Evolutionary conservation across 2,329 filamentous ascomycete genomes (phyloP).

Genomic region (Diaporthe destruens): DNA sequence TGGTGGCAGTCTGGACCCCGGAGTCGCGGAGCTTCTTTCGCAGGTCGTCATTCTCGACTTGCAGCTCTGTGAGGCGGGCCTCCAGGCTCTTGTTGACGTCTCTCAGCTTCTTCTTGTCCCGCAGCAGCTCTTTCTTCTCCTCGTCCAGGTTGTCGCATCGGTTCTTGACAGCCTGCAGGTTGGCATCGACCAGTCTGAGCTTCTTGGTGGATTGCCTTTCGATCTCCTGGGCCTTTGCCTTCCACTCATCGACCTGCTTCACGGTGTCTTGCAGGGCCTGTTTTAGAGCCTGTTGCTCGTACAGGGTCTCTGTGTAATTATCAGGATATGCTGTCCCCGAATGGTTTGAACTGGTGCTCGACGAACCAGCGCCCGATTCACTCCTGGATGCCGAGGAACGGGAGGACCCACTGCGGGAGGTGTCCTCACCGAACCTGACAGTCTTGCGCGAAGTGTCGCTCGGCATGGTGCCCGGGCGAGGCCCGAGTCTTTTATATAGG

Average conservation of each 20-base stretch:
- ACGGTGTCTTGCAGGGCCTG: conserved; percentile 45
- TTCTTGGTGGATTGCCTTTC: conserved; percentile 44
- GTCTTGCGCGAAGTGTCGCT: conserved; percentile 43
- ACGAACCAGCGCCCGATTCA: conserved; percentile 52
- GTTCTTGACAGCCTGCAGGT: conserved; percentile 44
- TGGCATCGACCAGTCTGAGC: conserved; percentile 38
- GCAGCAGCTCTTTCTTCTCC: conserved; percentile 45
- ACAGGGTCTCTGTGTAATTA: conserved; percentile 46
- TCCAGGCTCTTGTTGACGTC: conserved; percentile 46
- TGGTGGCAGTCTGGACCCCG: conserved; percentile 45
- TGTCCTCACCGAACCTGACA: conserved; percentile 50
- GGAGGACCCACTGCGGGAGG: conserved; percentile 47
- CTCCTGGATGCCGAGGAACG: conserved; percentile 48
- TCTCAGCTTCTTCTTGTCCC: conserved; percentile 48
- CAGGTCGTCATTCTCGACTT: conserved; percentile 40
- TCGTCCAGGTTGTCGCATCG: conserved; percentile 43
- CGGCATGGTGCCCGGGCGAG: conserved; percentile 33
- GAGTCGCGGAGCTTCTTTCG: conserved; percentile 44
- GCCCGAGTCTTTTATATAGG: neutral
- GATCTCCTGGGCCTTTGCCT: conserved; percentile 44
- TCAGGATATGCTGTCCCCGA: conserved; percentile 46
- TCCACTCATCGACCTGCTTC: conserved; percentile 46
- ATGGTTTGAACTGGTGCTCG: conserved; percentile 50
- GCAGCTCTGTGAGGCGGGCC: conserved; percentile 39
- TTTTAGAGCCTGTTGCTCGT: conserved; percentile 47